Evolutionary conservation across 495 filamentous ascomycete species (phyloP).

Genomic region (Pseudoneurospora amorphoporcata): DNA sequence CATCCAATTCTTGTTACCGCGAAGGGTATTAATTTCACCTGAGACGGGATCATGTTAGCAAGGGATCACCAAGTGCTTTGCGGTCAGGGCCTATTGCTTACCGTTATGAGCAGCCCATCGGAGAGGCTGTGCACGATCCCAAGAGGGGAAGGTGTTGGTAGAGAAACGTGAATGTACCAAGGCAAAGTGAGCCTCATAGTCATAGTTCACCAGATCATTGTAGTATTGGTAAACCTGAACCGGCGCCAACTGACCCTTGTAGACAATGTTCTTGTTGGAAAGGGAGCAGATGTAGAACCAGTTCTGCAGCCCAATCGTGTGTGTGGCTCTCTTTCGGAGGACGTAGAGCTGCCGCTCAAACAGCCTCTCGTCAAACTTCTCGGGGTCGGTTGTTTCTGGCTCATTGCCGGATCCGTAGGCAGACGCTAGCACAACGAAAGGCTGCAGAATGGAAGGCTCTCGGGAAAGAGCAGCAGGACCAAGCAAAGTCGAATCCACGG

Average conservation of each 20-base stretch:
- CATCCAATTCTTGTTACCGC: slow-evolving; percentile 99
- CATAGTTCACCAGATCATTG: slow-evolving; percentile 91
- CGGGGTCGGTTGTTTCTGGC: slow-evolving; percentile 68
- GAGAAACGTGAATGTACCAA: slow-evolving; percentile 97
- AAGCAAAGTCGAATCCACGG: slow-evolving; percentile 82
- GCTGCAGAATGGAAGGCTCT: slow-evolving; percentile 91
- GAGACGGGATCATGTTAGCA: slow-evolving; percentile 25
- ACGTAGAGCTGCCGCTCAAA: slow-evolving; percentile 95
- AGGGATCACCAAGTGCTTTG: background rate
- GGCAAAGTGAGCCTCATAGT: slow-evolving; percentile 97
- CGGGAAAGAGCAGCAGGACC: slow-evolving; percentile 88
- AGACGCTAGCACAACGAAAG: slow-evolving; percentile 81
- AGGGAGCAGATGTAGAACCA: slow-evolving; percentile 99
- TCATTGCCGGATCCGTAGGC: slow-evolving; percentile 80
- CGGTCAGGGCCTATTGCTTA: slow-evolving; percentile 26
- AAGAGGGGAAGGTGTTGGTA: slow-evolving; percentile 98
- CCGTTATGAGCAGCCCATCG: slow-evolving; percentile 98
- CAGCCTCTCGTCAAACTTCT: slow-evolving; percentile 68
- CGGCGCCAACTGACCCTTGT: slow-evolving; percentile 95
- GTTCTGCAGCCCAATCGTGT: slow-evolving; percentile 89
- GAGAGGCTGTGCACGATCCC: slow-evolving; percentile 95
- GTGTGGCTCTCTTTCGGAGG: slow-evolving; percentile 87
- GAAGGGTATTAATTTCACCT: slow-evolving; percentile 94
- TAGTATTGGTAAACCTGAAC: slow-evolving; percentile 99
- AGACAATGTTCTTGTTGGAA: slow-evolving; percentile 98